A percentile compares a stretch with the other conserved stretches of the same genome.
Evolutionary conservation across 345 rosid species (phyloP).

Genomic region (Geranium brycei): DNA sequence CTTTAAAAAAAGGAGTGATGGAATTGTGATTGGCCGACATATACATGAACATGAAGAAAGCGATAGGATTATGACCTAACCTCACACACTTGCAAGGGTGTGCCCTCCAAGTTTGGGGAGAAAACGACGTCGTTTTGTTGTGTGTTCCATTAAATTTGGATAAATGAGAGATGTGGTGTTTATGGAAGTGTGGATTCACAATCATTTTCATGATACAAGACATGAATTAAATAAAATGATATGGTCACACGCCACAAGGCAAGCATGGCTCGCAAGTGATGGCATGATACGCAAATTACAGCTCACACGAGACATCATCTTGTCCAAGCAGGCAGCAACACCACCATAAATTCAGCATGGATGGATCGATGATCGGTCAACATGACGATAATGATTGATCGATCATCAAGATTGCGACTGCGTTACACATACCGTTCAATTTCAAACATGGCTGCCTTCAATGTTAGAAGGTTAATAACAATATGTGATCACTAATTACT

Average conservation of each 20-base stretch:
- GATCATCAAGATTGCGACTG: too few species aligned
- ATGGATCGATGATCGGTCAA: not conserved
- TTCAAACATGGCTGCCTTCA: not conserved
- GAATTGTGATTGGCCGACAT: not conserved
- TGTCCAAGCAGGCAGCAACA: not conserved
- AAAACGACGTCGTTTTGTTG: not conserved
- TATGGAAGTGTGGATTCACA: not conserved
- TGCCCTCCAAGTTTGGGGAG: not conserved
- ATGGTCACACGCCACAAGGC: too few species aligned
- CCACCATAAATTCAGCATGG: not conserved
- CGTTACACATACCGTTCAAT: too few species aligned
- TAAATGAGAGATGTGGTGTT: not conserved
- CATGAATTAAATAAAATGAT: too few species aligned
- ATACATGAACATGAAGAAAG: not conserved
- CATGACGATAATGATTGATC: not conserved
- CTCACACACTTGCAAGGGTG: not conserved
- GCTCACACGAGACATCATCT: not conserved
- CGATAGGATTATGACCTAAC: not conserved
- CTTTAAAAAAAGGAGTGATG: not conserved
- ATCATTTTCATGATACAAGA: not conserved
- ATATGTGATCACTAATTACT: too few species aligned
- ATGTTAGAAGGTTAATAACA: too few species aligned
- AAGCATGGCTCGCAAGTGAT: too few species aligned
- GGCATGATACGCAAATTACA: not conserved
- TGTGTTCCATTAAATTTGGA: not conserved